phyloP scores from a whole-genome alignment of 2,329 filamentous ascomycete species.

The Biscogniauxia marginata region DNA sequence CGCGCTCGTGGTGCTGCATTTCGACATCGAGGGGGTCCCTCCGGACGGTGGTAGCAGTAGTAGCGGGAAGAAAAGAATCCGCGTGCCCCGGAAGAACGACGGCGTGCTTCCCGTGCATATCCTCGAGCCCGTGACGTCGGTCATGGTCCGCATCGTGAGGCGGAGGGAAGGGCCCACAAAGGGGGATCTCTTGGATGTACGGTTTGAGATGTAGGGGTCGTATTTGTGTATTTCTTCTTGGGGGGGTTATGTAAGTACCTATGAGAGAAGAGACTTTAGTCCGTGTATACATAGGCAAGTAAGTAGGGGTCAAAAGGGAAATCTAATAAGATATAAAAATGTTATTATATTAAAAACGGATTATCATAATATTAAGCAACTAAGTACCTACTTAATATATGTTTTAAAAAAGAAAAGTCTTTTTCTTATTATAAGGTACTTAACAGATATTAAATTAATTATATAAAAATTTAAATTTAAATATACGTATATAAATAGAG shows the following conservation, averaged over 20 bases:
- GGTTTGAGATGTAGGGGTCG: constrained; percentile 11
- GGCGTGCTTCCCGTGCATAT: constrained; percentile 33
- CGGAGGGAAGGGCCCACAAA: constrained; percentile 5
- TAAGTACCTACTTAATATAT: too few relatives aligned
- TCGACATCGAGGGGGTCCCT: constrained; percentile 26
- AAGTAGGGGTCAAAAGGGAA: too few relatives aligned
- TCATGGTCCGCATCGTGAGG: constrained; percentile 24
- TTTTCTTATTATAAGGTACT: too few relatives aligned
- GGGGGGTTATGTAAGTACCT: neutral
- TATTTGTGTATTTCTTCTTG: neutral
- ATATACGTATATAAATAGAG: too few relatives aligned
- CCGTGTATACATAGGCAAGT: too few relatives aligned
- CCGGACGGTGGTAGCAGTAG: constrained; percentile 6
- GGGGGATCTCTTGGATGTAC: constrained; percentile 2
- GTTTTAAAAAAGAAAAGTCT: too few relatives aligned
- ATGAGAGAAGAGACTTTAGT: too few relatives aligned
- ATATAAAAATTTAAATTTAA: too few relatives aligned
- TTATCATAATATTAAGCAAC: too few relatives aligned
- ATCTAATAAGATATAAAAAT: too few relatives aligned
- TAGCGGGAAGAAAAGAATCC: constrained; percentile 11
- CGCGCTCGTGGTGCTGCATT: constrained; percentile 32
- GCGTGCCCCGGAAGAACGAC: constrained; percentile 31
- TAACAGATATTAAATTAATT: too few relatives aligned
- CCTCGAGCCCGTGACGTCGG: constrained; percentile 26
- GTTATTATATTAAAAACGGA: too few relatives aligned